phyloP scores from a whole-genome alignment of 345 rosid species.

The Eucalyptus regnans region DNA sequence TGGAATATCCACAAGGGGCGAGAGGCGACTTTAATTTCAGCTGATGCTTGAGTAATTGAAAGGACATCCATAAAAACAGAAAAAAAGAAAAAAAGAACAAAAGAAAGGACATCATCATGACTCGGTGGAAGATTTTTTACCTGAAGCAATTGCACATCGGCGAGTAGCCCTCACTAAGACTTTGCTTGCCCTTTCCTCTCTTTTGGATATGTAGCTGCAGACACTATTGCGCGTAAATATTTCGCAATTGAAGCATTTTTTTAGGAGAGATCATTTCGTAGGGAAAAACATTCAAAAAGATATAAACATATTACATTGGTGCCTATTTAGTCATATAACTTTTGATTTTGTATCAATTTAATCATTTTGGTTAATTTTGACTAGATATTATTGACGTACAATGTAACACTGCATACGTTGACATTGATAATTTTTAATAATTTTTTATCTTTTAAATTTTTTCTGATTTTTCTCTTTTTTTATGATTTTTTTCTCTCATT shows the following conservation, averaged over 20 bases:
- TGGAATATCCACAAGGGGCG: neutral
- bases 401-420: too few relatives aligned
- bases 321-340: too few relatives aligned
- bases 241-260: neutral
- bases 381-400: fast-evolving
- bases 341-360: too few relatives aligned
- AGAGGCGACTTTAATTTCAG: neutral
- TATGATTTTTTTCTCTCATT: too few relatives aligned
- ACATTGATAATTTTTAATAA: too few relatives aligned
- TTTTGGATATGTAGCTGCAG: neutral
- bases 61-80: neutral
- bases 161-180: neutral
- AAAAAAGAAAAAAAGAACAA: fast-evolving
- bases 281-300: too few relatives aligned
- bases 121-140: neutral
- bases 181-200: neutral
- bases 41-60: neutral
- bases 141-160: neutral
- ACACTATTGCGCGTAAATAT: neutral
- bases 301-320: too few relatives aligned
- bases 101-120: neutral
- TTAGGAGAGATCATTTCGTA: neutral
- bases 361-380: too few relatives aligned
- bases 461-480: too few relatives aligned
- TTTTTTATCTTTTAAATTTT: too few relatives aligned